A percentile compares a stretch with the other conserved stretches of the same genome.
These are phyloP conservation scores for Cladosporium sp. DNA, from an alignment of 2,329 filamentous ascomycete genomes.

Conservation along the genomic window DNA sequence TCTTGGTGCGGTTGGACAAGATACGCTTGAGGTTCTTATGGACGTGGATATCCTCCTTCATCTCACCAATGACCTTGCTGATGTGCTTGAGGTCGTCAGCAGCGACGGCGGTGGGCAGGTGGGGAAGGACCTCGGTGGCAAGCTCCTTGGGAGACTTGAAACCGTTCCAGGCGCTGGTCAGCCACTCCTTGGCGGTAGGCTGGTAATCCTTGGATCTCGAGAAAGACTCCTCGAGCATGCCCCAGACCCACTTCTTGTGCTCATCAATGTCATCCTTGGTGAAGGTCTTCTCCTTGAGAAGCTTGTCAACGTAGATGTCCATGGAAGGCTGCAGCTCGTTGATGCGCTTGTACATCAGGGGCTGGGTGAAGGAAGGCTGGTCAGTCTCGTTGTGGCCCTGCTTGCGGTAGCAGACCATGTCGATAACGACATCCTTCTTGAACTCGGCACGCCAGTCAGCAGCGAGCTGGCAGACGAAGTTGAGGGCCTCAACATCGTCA, in stretches of 20 bases:
- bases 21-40: conserved; percentile 98
- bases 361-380: conserved; percentile 98
- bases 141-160: conserved; percentile 99
- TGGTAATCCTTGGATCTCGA: conserved; percentile 96
- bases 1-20: conserved; percentile 80
- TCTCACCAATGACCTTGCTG: conserved; percentile 68
- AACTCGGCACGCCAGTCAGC: conserved; percentile 98
- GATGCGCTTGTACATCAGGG: conserved; percentile 99
- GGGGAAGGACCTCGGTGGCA: conserved; percentile 85
- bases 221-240: conserved; percentile 97
- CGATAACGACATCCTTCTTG: conserved; percentile 96
- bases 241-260: conserved; percentile 74
- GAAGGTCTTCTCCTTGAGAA: conserved; percentile 87
- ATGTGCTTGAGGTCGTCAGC: conserved; percentile 70
- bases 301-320: conserved; percentile 85
- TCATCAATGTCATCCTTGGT: conserved; percentile 97
- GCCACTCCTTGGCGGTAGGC: conserved; percentile 94
- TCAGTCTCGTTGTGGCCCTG: conserved; percentile 99
- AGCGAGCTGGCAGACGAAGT: conserved; percentile 95
- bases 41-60: conserved; percentile 78
- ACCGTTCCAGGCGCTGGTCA: conserved; percentile 97
- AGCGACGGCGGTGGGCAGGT: conserved; percentile 79
- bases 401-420: conserved; percentile 98
- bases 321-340: conserved; percentile 76
- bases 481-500: conserved; percentile 96